A percentile compares a stretch with the other conserved stretches of the same genome.
Evolutionary conservation across 352 stramenopile genomes (phyloP).

Genomic region (Sclerospora graminicola): DNA sequence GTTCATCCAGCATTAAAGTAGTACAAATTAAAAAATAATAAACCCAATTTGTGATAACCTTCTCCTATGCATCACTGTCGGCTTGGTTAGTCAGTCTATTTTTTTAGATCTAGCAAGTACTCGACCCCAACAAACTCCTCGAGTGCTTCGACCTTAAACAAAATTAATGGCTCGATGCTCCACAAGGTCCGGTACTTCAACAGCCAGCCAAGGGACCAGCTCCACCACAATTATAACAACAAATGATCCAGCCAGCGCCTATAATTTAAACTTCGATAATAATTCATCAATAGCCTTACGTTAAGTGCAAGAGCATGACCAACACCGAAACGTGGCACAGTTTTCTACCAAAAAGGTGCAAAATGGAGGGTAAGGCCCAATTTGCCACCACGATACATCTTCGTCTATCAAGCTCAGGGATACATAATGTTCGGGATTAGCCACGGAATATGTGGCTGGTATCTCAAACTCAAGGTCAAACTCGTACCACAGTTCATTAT

Average conservation of each 20-base stretch:
- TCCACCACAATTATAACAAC: constrained; percentile 14
- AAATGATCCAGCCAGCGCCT: constrained; percentile 1
- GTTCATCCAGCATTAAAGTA: too few species aligned
- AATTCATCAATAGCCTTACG: constrained; percentile 20
- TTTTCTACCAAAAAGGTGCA: constrained; percentile 83
- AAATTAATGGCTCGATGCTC: constrained; percentile 63
- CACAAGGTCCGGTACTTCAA: constrained; percentile 79
- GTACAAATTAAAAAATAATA: too few species aligned
- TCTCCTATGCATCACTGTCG: background rate
- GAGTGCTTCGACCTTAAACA: constrained; percentile 21
- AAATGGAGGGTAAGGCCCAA: constrained; percentile 87
- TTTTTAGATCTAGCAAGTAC: background rate
- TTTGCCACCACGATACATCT: constrained; percentile 87
- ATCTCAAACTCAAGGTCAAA: constrained; percentile 85
- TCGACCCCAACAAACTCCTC: background rate
- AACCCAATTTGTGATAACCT: too few species aligned
- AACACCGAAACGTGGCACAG: constrained; percentile 79
- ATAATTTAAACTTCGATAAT: background rate
- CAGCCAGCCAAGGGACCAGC: constrained; percentile 80
- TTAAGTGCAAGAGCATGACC: constrained; percentile 76
- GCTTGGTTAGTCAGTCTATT: background rate
- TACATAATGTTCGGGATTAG: constrained; percentile 74
- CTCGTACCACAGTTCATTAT: constrained; percentile 80
- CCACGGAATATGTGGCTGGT: constrained; percentile 70
- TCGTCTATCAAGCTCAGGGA: constrained; percentile 82